Conservation (phyloP, 495 filamentous ascomycete genomes). For the Chlorociboria aeruginascens region DNA sequence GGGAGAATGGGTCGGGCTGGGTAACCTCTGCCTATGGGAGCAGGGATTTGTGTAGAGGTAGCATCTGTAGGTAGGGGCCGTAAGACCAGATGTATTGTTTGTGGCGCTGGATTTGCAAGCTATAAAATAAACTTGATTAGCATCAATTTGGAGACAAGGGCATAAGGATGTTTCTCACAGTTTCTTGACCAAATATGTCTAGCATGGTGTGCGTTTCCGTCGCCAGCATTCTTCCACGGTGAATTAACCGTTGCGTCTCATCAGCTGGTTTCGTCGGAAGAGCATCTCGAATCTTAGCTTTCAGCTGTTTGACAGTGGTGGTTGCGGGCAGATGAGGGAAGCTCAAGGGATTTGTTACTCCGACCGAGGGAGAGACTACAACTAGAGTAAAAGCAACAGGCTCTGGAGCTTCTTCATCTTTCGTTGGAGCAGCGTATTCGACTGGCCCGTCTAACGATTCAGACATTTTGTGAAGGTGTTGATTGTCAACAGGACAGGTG, state of each 20-base stretch:
- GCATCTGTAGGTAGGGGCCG: conserved; percentile 19
- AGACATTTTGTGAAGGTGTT: conserved; percentile 8
- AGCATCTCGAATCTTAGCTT: conserved; percentile 41
- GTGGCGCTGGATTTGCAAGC: conserved; percentile 33
- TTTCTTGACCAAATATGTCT: conserved; percentile 42
- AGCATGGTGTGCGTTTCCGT: conserved; percentile 41
- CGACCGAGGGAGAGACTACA: conserved; percentile 51
- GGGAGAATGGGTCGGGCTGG: not conserved
- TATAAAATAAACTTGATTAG: conserved; percentile 14
- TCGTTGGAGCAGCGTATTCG: conserved; percentile 5
- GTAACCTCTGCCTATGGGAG: not conserved
- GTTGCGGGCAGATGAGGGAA: conserved; percentile 39
- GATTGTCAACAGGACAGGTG: not conserved
- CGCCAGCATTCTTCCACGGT: conserved; percentile 46
- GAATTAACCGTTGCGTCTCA: conserved; percentile 52
- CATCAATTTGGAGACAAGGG: not conserved
- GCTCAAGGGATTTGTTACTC: conserved; percentile 39
- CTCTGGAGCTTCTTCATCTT: conserved; percentile 10
- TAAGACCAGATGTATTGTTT: conserved; percentile 55
- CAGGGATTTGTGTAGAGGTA: conserved; percentile 1
- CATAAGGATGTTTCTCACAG: conserved; percentile 31
- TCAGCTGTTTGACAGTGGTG: conserved; percentile 48
- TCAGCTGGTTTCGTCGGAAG: conserved; percentile 41
- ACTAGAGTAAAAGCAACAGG: conserved; percentile 39
- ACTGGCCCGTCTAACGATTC: not conserved